These are phyloP conservation scores for Angomonas ambiguus DNA, from an alignment of 208 protist genomes.

Conservation along the genomic window DNA sequence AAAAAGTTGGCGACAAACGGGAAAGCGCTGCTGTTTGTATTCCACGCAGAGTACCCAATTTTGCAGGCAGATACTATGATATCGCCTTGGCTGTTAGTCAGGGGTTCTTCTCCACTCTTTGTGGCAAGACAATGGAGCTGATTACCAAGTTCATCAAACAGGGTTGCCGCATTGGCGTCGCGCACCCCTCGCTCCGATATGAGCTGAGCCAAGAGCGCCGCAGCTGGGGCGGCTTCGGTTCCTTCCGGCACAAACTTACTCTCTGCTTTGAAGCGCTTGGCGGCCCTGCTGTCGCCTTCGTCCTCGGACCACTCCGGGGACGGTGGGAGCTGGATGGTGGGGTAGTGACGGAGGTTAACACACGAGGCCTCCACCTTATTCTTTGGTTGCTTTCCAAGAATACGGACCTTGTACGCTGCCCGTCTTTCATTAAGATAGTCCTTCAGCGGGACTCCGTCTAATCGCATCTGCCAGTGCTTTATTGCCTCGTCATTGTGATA, in stretches of 20 bases:
- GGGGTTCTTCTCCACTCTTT: slow-evolving; percentile 9
- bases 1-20: slow-evolving; percentile 73
- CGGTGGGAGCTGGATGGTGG: slow-evolving; percentile 68
- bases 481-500: slow-evolving; percentile 54
- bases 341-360: slow-evolving; percentile 68
- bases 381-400: slow-evolving; percentile 42
- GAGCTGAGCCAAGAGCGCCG: slow-evolving; percentile 64
- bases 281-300: slow-evolving; percentile 10
- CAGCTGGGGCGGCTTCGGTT: slow-evolving; percentile 41
- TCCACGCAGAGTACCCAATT: slow-evolving; percentile 79
- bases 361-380: slow-evolving; percentile 61
- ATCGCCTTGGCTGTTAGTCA: slow-evolving; percentile 56
- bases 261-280: slow-evolving; percentile 42
- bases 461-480: slow-evolving; percentile 66
- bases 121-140: slow-evolving; percentile 35
- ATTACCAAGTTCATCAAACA: slow-evolving; percentile 59
- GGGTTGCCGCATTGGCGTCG: slow-evolving; percentile 43
- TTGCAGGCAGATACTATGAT: slow-evolving; percentile 66
- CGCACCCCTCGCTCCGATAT: slow-evolving; percentile 80
- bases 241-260: slow-evolving; percentile 42
- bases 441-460: slow-evolving; percentile 27
- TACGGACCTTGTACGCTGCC: slow-evolving; percentile 75
- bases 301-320: slow-evolving; percentile 32
- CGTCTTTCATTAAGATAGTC: slow-evolving; percentile 70
- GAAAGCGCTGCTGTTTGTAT: slow-evolving; percentile 39